Conservation (phyloP, 768 basidiomycete species). For the Tulasnella sp. region DNA sequence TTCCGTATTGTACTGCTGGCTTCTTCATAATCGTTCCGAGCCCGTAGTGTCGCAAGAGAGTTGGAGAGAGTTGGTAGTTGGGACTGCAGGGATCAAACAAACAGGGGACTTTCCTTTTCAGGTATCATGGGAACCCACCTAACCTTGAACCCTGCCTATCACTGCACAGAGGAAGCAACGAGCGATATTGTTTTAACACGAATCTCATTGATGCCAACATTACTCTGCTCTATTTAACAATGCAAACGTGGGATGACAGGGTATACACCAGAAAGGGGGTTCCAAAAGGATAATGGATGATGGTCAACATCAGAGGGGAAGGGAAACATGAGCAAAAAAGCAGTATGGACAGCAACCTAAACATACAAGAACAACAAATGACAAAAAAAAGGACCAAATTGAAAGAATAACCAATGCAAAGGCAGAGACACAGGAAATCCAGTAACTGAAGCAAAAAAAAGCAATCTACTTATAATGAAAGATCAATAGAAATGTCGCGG, state of each 20-base stretch:
- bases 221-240: conserved; percentile 5
- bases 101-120: not conserved
- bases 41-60: not conserved
- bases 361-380: not conserved
- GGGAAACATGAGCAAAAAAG: not conserved
- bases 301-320: not conserved
- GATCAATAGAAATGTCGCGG: conserved; percentile 22
- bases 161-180: too few species aligned
- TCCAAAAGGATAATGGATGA: not conserved
- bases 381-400: conserved; percentile 8
- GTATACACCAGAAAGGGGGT: conserved; percentile 4
- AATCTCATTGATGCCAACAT: not conserved
- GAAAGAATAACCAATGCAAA: conserved; percentile 11
- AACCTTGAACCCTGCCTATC: too few species aligned
- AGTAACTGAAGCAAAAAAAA: not conserved
- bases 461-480: conserved; percentile 20
- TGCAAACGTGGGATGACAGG: conserved; percentile 8
- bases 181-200: not conserved
- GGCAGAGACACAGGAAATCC: conserved; percentile 6
- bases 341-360: not conserved
- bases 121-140: not conserved
- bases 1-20: conserved; percentile 20
- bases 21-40: not conserved
- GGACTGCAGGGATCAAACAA: conserved; percentile 7
- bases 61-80: not conserved